Evolutionary conservation across 176 grass and related monocot genomes (phyloP), one percentile per base, ranked within the genome.

Genomic region (Aegilops tauschii): DNA sequence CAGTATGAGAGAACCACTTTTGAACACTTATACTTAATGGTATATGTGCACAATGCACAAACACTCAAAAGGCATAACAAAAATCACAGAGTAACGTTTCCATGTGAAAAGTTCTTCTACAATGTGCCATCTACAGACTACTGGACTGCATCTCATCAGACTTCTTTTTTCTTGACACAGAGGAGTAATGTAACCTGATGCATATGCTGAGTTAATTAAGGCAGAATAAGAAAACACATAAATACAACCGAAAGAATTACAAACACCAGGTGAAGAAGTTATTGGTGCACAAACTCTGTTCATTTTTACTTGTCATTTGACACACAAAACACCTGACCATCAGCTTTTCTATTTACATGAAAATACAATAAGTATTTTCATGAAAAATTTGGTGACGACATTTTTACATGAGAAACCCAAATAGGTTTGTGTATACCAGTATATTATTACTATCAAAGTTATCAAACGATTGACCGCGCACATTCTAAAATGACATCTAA

Each of bases 181-280:
- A 62, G 32, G 30, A 77, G 12, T 5, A 86, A 70, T 86, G 20
- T n/a, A 16, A 3, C 34, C 6, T 37, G 79, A 69, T 86, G 65
- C 56, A 70, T 47, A 65, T 35, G 37, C 16, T 64, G 71, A 66
- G 21, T 44, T 78, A 73, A 7, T 65, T 42, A 42, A 50, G 65
- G 9, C 17, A 80, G 40, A 73, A 74, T 2, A 79, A 62, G 72
- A 45, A 9, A 50, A 49, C 32, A 49, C 52, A 62, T 5, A 76
- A 72, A 78, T 52, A 34, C 8, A 81, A 61, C 21, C 2, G 50
- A 63, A 40, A 52, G 35, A 81, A 49, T 18, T 79, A 13, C 32
- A 62, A 77, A 76, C 39, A 47, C 21, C 50, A 86, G 21, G 71
- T 71, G 64, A 82, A 77, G 50, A 78, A 8, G 30, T 72, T 70